These are phyloP conservation scores for Ambrosiella cleistominuta DNA, from an alignment of 2,329 filamentous ascomycete species.

Conservation along the genomic window DNA sequence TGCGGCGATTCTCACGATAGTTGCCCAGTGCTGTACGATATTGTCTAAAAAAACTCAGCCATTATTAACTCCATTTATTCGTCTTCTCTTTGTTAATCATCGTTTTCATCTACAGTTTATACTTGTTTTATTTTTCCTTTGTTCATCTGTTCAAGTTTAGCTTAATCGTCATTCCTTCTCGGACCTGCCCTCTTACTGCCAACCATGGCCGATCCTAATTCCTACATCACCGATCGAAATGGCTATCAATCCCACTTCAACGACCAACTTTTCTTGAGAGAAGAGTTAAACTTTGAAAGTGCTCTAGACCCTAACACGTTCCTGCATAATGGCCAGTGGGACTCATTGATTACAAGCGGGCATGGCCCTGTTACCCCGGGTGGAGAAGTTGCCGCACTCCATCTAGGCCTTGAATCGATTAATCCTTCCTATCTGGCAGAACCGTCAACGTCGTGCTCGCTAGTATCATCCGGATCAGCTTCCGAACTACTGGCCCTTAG, in stretches of 20 bases:
- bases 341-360: neutral
- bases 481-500: constrained; percentile 7
- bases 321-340: neutral
- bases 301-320: neutral
- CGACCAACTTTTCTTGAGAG: neutral
- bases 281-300: neutral
- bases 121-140: neutral
- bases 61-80: too few species aligned
- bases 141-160: neutral
- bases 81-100: too few species aligned
- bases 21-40: too few species aligned
- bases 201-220: neutral
- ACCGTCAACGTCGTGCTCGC: neutral
- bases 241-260: neutral
- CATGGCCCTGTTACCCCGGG: neutral
- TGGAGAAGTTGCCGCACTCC: neutral
- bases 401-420: neutral
- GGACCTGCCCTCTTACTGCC: neutral
- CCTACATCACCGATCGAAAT: neutral
- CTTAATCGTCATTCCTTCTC: neutral
- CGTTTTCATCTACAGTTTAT: too few species aligned
- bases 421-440: neutral
- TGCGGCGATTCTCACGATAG: neutral
- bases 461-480: constrained; percentile 1
- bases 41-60: too few species aligned